Conservation (phyloP, 2,329 filamentous ascomycete genomes). For the Dactylellina sp. region DNA sequence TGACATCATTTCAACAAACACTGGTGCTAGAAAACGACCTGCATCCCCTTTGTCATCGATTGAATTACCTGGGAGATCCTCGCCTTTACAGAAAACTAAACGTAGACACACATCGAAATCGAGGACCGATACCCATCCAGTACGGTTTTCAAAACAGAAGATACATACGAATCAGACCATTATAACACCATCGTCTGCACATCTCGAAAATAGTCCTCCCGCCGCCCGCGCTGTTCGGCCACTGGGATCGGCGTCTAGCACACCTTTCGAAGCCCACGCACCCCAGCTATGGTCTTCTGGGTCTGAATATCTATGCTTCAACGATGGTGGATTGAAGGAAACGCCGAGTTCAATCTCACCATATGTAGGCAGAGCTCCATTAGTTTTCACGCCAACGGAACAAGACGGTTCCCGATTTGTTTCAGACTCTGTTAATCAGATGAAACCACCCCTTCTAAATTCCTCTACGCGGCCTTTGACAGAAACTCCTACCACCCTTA, state of each 20-base stretch:
- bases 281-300: slow-evolving; percentile 15
- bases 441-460: neutral
- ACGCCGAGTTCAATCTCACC: neutral
- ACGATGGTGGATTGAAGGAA: slow-evolving; percentile 21
- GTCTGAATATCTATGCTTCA: slow-evolving; percentile 22
- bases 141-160: slow-evolving; percentile 42
- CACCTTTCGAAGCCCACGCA: slow-evolving; percentile 8
- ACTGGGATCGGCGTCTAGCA: neutral
- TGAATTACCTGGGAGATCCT: slow-evolving; percentile 40
- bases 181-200: slow-evolving; percentile 38
- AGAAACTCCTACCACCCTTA: neutral
- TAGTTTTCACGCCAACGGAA: slow-evolving; percentile 51
- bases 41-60: slow-evolving; percentile 43
- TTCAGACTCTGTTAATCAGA: neutral
- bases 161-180: slow-evolving; percentile 24
- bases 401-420: slow-evolving; percentile 43
- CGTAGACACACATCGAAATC: slow-evolving; percentile 48
- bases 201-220: slow-evolving; percentile 19
- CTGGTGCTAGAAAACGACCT: slow-evolving; percentile 49
- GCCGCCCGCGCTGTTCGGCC: neutral
- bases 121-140: slow-evolving; percentile 33
- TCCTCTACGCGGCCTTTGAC: slow-evolving; percentile 6
- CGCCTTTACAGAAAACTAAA: slow-evolving; percentile 47
- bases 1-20: slow-evolving; percentile 27
- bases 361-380: slow-evolving; percentile 18